Base-by-base conservation (phyloP, 2,329 filamentous ascomycete species). In the Ophiostoma montium region DNA sequence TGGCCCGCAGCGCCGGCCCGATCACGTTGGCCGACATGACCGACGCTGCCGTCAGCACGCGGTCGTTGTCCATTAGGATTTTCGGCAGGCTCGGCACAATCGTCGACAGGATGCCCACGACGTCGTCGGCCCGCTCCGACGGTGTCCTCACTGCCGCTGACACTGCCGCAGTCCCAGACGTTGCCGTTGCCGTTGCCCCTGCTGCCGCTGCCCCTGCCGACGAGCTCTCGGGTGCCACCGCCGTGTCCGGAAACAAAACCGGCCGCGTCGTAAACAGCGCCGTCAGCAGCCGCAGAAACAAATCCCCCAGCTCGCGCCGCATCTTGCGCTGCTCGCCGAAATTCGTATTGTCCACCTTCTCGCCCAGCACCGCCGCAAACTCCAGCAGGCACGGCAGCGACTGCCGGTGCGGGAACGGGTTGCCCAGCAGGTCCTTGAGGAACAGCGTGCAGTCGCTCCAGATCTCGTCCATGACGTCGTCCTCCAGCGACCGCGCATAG, bases 401-500 rank as follows among this genome's bases (percentile, higher is more conserved):
- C 60, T 95, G 89, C 50, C 92, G 76, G 66, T 98, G 90, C 3
- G 92, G 92, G 59, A 98, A 87, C 1, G 92, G 94, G 60, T 98
- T 98, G 21, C 83, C 80, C 27, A 98, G 72, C 27, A 98, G 76
- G 61, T 98, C 94, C 54, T 81, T 84, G 52, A 96, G 65, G 63
- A 98, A 98, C 0, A 83, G 78, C 59, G 89, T 87, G 62, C 90
- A 98, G 61, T 98, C 90, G 36, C 81, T 75, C 92, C 92, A 98
- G 45, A 98, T 95, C 65, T 98, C 92, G 59, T 98, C 92, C 75
- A 95, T 90, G 15, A 92, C 85, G 67, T 98, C 92, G 59, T 98
- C 92, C 60, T 98, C 92, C 12, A 96, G 71, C 0, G 89, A 92
- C 30, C 78, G 78, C 0, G 88, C 83, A 63, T 98, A 98, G 54